Evolutionary conservation across 495 filamentous ascomycete species (phyloP), one percentile per base, ranked within the genome.

Genomic region (Xeromyces bisporus): DNA sequence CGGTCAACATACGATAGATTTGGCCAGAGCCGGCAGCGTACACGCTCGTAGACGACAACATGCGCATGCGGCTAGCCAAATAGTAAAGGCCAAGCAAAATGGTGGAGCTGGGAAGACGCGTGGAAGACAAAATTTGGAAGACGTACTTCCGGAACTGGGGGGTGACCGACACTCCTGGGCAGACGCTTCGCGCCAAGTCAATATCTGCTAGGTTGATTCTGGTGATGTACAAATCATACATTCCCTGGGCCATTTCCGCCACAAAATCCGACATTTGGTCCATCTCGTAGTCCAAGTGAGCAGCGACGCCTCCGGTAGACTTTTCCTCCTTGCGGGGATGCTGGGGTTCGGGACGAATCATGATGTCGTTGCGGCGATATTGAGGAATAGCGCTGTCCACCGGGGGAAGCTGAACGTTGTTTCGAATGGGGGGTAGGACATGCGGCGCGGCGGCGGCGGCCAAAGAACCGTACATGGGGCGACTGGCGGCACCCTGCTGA

Each of bases 211-310:
- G 55, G 62, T 60, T 67, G 63, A 74, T 66, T 41, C 57, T 57
- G 57, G 68, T 66, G 46, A 48, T 52, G 56, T 64, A 67, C 54
- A 68, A 61, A 50, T 61, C 71, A 70, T 75, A 80, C 73, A 84
- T 71, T 68, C 70, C 64, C 55, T 80, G 73, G 31, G 89, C 74
- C 74, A 86, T 91, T 47, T 93, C 80, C 31, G 84, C 75, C 48
- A 99, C 89, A 59, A 93, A 99, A 47, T 94, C 86, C 33, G 85
- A 80, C 85, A 96, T 99, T 52, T 82, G 67, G 41, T 93, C 85
- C 74, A 96, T 89, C 51, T 96, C 89, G 55, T 99, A 99, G 62
- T 99, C 91, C 51, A 99, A 71, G 54, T 91, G 77, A 33, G 82
- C 81, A 44, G 89, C 86, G 23, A 99, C 91, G 42, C 89, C 89